A percentile compares a stretch with the other conserved stretches of the same genome.
Conservation (phyloP, 129 eudicot genomes). For the Rutidosis leptorrhynchoides region DNA sequence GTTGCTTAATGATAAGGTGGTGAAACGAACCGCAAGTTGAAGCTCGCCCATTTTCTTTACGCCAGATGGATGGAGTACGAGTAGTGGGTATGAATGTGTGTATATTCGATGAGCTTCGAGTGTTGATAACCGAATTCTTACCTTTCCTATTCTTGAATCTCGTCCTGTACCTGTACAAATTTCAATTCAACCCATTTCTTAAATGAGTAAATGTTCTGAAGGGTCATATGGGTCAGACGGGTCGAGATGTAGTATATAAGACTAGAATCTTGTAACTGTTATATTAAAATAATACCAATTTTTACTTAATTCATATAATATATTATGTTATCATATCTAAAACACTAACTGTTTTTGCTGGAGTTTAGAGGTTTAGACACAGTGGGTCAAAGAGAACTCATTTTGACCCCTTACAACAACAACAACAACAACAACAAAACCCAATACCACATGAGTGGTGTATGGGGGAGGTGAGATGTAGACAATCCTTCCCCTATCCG, state of each 20-base stretch:
- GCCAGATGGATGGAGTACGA: constrained; percentile 71
- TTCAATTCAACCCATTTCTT: not conserved
- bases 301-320: no score
- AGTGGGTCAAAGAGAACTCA: not conserved
- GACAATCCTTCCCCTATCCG: no score
- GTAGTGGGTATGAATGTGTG: constrained; percentile 72
- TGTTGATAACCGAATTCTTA: constrained; percentile 67
- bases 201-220: not conserved
- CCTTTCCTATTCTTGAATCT: constrained; percentile 68
- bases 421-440: no score
- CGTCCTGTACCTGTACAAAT: constrained; percentile 21
- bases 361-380: not conserved
- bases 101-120: constrained; percentile 65
- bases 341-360: not conserved
- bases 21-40: constrained; percentile 70
- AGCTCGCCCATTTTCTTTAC: constrained; percentile 84
- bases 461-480: no score
- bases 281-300: no score
- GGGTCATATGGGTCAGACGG: not conserved
- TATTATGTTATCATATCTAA: not conserved
- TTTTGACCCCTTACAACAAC: not conserved
- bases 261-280: not conserved
- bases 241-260: not conserved
- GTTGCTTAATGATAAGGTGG: constrained; percentile 59
- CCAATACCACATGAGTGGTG: no score